These are phyloP conservation scores for Wickerhamiella sorbophila DNA, from an alignment of 805 yeast genomes.

Conservation along the genomic window DNA sequence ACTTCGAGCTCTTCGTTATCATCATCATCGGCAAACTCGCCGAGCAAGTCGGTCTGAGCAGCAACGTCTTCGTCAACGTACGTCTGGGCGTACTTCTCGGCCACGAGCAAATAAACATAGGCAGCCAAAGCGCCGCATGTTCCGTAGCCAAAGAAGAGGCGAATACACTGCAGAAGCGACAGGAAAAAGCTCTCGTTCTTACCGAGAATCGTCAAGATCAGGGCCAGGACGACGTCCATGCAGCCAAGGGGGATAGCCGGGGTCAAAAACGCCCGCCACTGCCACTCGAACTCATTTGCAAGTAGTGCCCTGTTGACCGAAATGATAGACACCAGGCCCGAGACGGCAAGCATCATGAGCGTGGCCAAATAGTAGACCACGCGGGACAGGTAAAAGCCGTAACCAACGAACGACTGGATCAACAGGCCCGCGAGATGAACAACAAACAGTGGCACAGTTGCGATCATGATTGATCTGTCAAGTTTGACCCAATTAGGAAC, in stretches of 20 bases:
- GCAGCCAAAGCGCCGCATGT: conserved; percentile 19
- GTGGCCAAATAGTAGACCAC: conserved; percentile 11
- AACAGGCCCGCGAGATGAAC: conserved; percentile 9
- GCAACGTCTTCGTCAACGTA: conserved; percentile 15
- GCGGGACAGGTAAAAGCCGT: conserved; percentile 10
- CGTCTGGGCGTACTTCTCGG: conserved; percentile 17
- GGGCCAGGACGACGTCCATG: conserved; percentile 5
- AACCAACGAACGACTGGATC: conserved; percentile 5
- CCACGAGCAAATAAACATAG: conserved; percentile 16
- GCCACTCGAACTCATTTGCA: conserved; percentile 22
- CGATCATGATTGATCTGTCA: conserved; percentile 17
- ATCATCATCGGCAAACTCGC: conserved; percentile 19
- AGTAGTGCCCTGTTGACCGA: conserved; percentile 20
- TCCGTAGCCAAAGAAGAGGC: conserved; percentile 15
- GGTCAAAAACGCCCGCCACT: conserved; percentile 22
- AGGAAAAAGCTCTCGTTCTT: conserved; percentile 3
- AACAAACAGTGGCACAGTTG: conserved; percentile 13
- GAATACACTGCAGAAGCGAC: conserved; percentile 9
- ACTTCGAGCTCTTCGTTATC: conserved; percentile 17
- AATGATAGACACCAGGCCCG: conserved; percentile 17
- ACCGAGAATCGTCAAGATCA: conserved; percentile 3
- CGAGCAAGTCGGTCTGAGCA: conserved; percentile 17
- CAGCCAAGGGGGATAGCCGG: conserved; percentile 18
- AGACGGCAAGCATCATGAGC: conserved; percentile 13
- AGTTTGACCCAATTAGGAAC: conserved; percentile 21